Evolutionary conservation across 2,329 filamentous ascomycete species (phyloP).

Genomic region (Xylariaceae sp.): DNA sequence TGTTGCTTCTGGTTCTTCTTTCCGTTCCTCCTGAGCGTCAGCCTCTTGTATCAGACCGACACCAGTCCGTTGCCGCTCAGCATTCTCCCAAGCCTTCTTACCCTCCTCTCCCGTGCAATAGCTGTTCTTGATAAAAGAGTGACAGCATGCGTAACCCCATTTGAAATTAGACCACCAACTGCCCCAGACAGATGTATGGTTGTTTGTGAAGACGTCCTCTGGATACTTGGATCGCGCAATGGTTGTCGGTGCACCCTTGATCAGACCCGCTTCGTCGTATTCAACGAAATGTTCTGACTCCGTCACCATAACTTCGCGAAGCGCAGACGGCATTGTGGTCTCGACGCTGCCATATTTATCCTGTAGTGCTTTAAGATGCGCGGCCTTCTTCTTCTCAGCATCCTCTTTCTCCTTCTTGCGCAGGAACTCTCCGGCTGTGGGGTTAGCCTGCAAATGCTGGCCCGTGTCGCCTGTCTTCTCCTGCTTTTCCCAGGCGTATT

Average conservation of each 20-base stretch:
- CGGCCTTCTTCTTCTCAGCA: slow-evolving; percentile 60
- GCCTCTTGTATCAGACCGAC: slow-evolving; percentile 36
- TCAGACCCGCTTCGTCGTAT: slow-evolving; percentile 82
- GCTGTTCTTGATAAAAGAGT: slow-evolving; percentile 89
- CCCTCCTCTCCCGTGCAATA: slow-evolving; percentile 95
- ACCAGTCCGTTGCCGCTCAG: slow-evolving; percentile 56
- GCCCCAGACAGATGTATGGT: slow-evolving; percentile 89
- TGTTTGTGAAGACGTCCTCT: slow-evolving; percentile 83
- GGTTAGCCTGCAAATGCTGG: slow-evolving; percentile 91
- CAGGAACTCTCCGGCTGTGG: slow-evolving; percentile 81
- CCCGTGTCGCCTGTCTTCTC: slow-evolving; percentile 73
- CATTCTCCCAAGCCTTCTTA: slow-evolving; percentile 71
- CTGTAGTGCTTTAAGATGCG: slow-evolving; percentile 63
- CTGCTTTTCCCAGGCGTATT: slow-evolving; percentile 92
- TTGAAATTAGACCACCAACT: slow-evolving; percentile 96
- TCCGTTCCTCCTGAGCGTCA: slow-evolving; percentile 22
- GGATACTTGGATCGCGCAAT: slow-evolving; percentile 83
- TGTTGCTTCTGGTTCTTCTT: slow-evolving; percentile 24
- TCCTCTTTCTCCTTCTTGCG: slow-evolving; percentile 77
- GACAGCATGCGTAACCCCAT: slow-evolving; percentile 96
- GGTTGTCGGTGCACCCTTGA: slow-evolving; percentile 79
- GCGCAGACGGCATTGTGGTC: slow-evolving; percentile 51
- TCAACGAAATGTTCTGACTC: slow-evolving; percentile 87
- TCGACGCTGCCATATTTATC: slow-evolving; percentile 78
- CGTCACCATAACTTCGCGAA: slow-evolving; percentile 63